Evolutionary conservation across 2,329 filamentous ascomycete species (phyloP), one percentile per base, ranked within the genome.

Genomic region (Sarocladiaceae sp.): DNA sequence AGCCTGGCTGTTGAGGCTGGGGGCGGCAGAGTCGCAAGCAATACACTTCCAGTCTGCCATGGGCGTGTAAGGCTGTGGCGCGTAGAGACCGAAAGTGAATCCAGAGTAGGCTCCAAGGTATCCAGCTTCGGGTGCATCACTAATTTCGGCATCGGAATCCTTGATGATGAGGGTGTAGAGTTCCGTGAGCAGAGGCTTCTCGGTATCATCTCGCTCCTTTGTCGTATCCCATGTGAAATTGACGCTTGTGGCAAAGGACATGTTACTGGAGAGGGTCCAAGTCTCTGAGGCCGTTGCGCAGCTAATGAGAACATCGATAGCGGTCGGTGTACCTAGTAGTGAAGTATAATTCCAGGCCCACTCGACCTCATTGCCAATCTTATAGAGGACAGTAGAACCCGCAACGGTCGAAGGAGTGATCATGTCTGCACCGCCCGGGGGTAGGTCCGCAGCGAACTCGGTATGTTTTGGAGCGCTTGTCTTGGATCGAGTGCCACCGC

Each of bases 321-420:
- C 82, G 3, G 78, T 82, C 2, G 83, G 83, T 1, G 72, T 78
- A 23, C 70, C 80, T 52, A 74, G 71, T 26, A 87, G 65, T 40
- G 76, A 77, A 3, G 83, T 86, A 70, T 85, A 86, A 68, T 86
- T 86, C 82, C 82, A 87, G 44, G 68, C 75, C 66, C 79, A 82
- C 13, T 80, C 85, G 39, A 84, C 70, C 40, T 71, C 71, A 60
- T 84, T 76, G 55, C 79, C 78, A 55, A 86, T 81, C 61, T 81
- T 81, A 73, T 80, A 84, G 36, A 83, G 72, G 54, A 76, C 71
- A 10, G 73, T 71, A 23, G 71, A 70, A 11, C 69, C 67, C 4
- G 66, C 62, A 3, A 70, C 72, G 6, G 71, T 65, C 35, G 72
- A 68, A 1, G 83, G 83, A 2, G 72, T 76, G 40, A 78, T 58